Conservation (phyloP, 257 asterid species). For the Prunella vulgaris region DNA sequence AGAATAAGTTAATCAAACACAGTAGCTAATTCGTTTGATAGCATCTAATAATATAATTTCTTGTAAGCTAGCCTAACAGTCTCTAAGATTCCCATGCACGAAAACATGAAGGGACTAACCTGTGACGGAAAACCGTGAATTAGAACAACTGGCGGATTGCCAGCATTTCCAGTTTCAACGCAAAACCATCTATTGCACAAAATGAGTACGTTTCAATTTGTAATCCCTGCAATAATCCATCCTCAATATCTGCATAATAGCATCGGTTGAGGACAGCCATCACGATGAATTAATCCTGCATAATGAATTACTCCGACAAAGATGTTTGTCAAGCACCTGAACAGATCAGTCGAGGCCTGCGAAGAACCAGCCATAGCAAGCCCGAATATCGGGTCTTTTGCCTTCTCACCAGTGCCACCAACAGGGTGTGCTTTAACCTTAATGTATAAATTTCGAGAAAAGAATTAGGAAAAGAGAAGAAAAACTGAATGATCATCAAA, state of each 20-base stretch:
- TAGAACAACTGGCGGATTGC: constrained; percentile 54
- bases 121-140: constrained; percentile 90
- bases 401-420: constrained; percentile 84
- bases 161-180: constrained; percentile 67
- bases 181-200: constrained; percentile 95
- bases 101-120: constrained; percentile 33
- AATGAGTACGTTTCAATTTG: constrained; percentile 69
- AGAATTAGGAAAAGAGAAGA: too few species aligned
- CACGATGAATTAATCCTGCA: constrained; percentile 7
- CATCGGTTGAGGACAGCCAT: constrained; percentile 24
- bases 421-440: constrained; percentile 85
- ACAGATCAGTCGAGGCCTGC: constrained; percentile 68
- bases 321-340: constrained; percentile 47
- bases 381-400: constrained; percentile 85
- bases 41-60: not conserved
- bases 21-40: not conserved
- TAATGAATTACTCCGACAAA: not conserved
- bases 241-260: constrained; percentile 56
- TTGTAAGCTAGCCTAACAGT: not conserved
- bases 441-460: not conserved
- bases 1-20: not conserved
- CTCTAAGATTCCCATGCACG: not conserved
- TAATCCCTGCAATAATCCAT: constrained; percentile 75
- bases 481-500: not conserved
- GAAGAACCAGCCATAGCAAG: constrained; percentile 76